Evolutionary conservation across 345 rosid genomes (phyloP), one percentile per base, ranked within the genome.

Genomic region (Mercurialis annua): DNA sequence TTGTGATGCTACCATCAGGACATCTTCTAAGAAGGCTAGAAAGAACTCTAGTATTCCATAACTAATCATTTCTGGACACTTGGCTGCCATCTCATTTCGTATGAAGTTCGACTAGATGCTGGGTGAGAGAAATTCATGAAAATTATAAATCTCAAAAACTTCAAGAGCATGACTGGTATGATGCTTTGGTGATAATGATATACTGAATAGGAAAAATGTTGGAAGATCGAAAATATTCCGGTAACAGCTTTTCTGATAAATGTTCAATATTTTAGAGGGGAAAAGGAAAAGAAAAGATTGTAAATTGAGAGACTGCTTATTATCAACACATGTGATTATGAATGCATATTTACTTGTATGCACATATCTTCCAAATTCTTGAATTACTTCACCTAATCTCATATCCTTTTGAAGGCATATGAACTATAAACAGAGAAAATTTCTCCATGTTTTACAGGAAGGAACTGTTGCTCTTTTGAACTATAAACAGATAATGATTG

Each of bases 11-110:
- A 72, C 81, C 26, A 70, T 77, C 44, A 84, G 79, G 73, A 67
- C 83, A 49, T 73, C 81, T n/a, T 67, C 74, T n/a, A 89, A 86
- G 80, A 80, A 76, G 78, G 76, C 77, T 44, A 77, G 76, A 76
- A 85, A 79, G 75, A 57, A 62, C 16, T 73, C 76, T 9, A 38
- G 62, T 8, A 71, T 59, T 52, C 14, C 44, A 21, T 59, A 15
- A 44, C 55, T 46, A 10, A 2, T 26, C n/a, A 33, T 5, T 29
- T 5, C 56, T 30, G 68, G 20, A 24, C n/a, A n/a, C 24, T n/a
- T 26, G 10, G 30, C 23, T 10, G 20, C 21, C 21, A 27, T 50
- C n/a, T 5, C 21, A 50, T 14, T 50, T 50, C 0, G 5, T 48
- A 1, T 48, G 24, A n/a, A n/a, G 24, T n/a, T 48, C 1, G 9